These are phyloP conservation scores for Penstemon newberryi DNA, from an alignment of 257 asterid species.

Conservation along the genomic window DNA sequence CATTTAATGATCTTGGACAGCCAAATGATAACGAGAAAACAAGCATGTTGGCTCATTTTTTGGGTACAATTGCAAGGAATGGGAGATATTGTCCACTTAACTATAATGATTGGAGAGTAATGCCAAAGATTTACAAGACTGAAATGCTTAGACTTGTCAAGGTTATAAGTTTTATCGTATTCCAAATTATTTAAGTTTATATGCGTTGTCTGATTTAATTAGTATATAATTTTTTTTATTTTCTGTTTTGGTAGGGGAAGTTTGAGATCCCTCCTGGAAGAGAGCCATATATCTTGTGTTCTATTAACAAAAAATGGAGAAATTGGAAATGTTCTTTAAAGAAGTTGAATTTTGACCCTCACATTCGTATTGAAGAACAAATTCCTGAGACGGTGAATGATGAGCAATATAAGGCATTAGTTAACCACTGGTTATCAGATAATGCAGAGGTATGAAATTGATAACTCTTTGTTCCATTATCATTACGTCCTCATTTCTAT, in stretches of 20 bases:
- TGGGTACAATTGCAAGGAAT: background rate
- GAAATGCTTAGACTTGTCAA: background rate
- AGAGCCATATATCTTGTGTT: background rate
- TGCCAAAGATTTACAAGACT: background rate
- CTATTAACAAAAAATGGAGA: background rate
- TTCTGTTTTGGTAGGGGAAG: background rate
- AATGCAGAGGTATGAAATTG: too few species aligned
- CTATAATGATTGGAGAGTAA: background rate
- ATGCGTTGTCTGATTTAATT: too few species aligned
- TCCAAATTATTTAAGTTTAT: background rate
- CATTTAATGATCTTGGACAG: constrained; percentile 6
- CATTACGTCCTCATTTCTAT: background rate
- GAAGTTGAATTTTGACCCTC: background rate
- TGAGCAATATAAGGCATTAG: background rate
- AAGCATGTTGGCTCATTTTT: background rate
- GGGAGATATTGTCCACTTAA: background rate
- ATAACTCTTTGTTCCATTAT: background rate
- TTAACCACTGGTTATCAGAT: background rate
- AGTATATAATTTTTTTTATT: background rate
- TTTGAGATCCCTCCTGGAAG: background rate
- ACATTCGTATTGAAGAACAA: background rate
- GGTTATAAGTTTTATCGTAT: background rate
- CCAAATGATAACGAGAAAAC: background rate
- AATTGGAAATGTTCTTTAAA: background rate
- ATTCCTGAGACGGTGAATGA: background rate